Evolutionary conservation across 192 early-diverging fungal genomes (phyloP).

Genomic region (Geranomyces michiganensis): DNA sequence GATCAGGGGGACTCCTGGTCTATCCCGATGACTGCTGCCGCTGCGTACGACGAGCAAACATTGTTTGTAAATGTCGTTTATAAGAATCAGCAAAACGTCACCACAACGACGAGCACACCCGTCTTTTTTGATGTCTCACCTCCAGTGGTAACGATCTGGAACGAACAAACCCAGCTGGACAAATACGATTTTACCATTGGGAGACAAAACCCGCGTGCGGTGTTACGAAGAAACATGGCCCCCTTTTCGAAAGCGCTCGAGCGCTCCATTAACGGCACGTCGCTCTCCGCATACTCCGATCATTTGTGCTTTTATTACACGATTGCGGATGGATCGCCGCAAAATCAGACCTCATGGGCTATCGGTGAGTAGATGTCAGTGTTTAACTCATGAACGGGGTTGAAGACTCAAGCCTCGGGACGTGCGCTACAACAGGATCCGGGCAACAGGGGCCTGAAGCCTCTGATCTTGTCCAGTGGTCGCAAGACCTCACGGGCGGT

Average conservation of each 20-base stretch:
- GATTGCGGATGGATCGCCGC: background rate
- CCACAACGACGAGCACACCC: background rate
- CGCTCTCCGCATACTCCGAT: background rate
- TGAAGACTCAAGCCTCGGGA: no score
- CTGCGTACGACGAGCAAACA: background rate
- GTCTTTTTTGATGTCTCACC: conserved; percentile 11
- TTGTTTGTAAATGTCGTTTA: background rate
- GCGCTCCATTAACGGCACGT: background rate
- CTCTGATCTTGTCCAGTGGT: background rate
- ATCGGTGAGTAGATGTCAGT: no score
- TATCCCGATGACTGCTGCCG: background rate
- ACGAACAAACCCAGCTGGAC: background rate
- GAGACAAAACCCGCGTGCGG: conserved; percentile 2
- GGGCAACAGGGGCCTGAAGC: background rate
- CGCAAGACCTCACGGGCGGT: background rate
- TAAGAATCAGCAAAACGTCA: conserved; percentile 1
- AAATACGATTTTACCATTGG: conserved; percentile 6
- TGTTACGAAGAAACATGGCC: background rate
- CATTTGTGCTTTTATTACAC: conserved; percentile 9
- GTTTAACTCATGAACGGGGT: no score
- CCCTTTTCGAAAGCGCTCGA: background rate
- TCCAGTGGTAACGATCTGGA: conserved; percentile 10
- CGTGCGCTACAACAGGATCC: no score
- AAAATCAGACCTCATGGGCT: background rate
- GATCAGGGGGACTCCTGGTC: conserved; percentile 1